Conservation (phyloP, 305 asterid genomes). For the Nicotiana rustica region DNA sequence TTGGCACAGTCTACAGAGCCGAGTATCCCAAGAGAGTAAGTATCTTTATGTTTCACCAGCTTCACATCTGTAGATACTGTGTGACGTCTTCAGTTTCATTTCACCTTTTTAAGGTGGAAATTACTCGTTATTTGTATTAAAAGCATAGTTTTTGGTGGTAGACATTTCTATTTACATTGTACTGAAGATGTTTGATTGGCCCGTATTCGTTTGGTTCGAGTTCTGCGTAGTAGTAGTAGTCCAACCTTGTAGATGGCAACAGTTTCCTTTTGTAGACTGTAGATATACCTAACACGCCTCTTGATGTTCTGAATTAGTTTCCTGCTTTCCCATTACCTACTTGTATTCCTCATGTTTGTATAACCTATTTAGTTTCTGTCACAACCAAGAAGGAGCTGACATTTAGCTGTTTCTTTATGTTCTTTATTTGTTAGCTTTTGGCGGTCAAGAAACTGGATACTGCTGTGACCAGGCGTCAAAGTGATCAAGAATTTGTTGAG, state of each 20-base stretch:
- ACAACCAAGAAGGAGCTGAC: neutral
- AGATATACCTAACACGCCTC: neutral
- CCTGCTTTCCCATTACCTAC: neutral
- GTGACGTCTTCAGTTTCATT: neutral
- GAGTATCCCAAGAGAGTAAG: slow-evolving; percentile 77
- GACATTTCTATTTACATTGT: slow-evolving; percentile 3
- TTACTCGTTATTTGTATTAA: neutral
- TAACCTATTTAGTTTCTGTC: neutral
- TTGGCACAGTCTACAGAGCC: slow-evolving; percentile 83
- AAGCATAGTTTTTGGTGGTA: neutral
- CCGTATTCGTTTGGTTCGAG: neutral
- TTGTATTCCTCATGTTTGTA: neutral
- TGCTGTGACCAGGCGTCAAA: slow-evolving; percentile 56
- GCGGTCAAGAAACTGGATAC: slow-evolving; percentile 87
- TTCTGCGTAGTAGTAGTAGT: neutral
- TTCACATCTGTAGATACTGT: slow-evolving; percentile 9
- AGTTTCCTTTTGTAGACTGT: slow-evolving; percentile 9
- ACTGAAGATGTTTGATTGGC: neutral
- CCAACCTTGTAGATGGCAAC: slow-evolving; percentile 4
- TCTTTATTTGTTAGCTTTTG: slow-evolving; percentile 57
- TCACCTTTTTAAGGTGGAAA: slow-evolving; percentile 7
- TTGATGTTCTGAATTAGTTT: slow-evolving; percentile 17
- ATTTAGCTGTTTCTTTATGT: neutral
- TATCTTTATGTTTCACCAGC: slow-evolving; percentile 32
- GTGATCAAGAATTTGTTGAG: slow-evolving; percentile 69